These are phyloP conservation scores for Xylaria acuta DNA, from an alignment of 495 filamentous ascomycete species.

Conservation along the genomic window DNA sequence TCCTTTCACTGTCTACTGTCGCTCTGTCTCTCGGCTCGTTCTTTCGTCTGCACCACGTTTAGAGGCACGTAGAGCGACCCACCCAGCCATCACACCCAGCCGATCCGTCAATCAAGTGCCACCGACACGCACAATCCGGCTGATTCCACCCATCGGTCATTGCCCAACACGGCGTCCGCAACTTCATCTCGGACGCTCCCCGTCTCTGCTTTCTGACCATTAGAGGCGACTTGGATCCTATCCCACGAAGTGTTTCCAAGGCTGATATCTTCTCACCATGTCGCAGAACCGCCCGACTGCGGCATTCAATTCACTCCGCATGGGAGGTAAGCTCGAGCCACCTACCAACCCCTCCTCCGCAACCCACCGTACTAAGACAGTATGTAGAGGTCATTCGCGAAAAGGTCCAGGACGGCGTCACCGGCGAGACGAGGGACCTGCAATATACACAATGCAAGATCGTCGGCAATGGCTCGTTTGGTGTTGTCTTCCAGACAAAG, in stretches of 20 bases:
- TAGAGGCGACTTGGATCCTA: slow-evolving; percentile 41
- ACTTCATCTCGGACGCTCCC: slow-evolving; percentile 36
- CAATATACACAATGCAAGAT: slow-evolving; percentile 99
- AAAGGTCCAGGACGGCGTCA: slow-evolving; percentile 98
- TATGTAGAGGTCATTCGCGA: slow-evolving; percentile 91
- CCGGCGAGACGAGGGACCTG: slow-evolving; percentile 93
- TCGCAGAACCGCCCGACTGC: slow-evolving; percentile 57
- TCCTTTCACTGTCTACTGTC: slow-evolving; percentile 11
- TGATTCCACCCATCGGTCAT: slow-evolving; percentile 42
- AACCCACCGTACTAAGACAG: slow-evolving; percentile 28
- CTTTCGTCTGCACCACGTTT: slow-evolving; percentile 9
- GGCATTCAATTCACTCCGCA: slow-evolving; percentile 60
- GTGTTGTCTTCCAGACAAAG: slow-evolving; percentile 98
- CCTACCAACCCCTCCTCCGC: slow-evolving; percentile 22
- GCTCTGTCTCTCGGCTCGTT: slow-evolving; percentile 12
- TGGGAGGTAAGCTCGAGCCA: slow-evolving; percentile 55
- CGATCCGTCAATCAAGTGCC: slow-evolving; percentile 39
- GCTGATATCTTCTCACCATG: slow-evolving; percentile 46
- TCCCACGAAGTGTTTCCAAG: slow-evolving; percentile 37
- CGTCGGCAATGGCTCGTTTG: slow-evolving; percentile 99
- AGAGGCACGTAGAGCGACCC: slow-evolving; percentile 29
- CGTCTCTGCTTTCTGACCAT: slow-evolving; percentile 43
- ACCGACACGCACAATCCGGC: slow-evolving; percentile 35
- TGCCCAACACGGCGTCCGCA: slow-evolving; percentile 57
- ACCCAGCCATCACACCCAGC: slow-evolving; percentile 32